Percentiles rank a stretch among this genome's conserved stretches.
Conservation (phyloP, 2,329 filamentous ascomycete species). For the Plenodomus tracheiphilus region DNA sequence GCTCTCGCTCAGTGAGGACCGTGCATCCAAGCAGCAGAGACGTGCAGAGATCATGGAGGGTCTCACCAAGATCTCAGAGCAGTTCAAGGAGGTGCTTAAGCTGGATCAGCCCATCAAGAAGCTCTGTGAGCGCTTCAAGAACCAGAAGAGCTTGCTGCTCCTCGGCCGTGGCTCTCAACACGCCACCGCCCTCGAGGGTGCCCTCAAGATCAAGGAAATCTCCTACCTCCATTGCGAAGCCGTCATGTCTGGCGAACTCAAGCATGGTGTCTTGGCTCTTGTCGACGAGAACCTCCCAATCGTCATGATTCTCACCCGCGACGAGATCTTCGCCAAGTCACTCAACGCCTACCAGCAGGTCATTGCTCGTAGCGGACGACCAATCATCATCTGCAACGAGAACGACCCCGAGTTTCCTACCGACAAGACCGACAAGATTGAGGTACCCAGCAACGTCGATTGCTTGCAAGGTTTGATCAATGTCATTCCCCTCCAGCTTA, state of each 20-base stretch:
- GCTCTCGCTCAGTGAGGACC: constrained; percentile 92
- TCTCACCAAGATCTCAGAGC: constrained; percentile 80
- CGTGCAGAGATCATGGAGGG: constrained; percentile 97
- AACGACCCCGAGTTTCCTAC: constrained; percentile 85
- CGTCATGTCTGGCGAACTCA: constrained; percentile 99
- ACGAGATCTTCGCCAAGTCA: constrained; percentile 97
- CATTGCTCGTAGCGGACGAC: constrained; percentile 91
- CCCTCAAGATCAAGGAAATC: constrained; percentile 99
- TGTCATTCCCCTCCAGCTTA: constrained; percentile 95
- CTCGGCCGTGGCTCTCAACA: constrained; percentile 95
- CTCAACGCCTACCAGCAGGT: constrained; percentile 99
- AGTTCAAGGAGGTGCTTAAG: constrained; percentile 90
- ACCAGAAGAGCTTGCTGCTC: constrained; percentile 94
- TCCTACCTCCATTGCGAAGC: constrained; percentile 99
- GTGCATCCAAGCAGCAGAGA: constrained; percentile 88
- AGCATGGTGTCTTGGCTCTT: constrained; percentile 95
- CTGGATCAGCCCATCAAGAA: constrained; percentile 94
- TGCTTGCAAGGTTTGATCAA: constrained; percentile 95
- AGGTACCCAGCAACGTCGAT: constrained; percentile 94
- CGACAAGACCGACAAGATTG: constrained; percentile 92
- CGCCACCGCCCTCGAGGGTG: constrained; percentile 93
- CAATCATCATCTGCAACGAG: constrained; percentile 97
- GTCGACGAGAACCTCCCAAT: constrained; percentile 99
- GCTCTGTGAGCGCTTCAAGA: constrained; percentile 90
- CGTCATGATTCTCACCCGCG: constrained; percentile 98